Base-by-base conservation (phyloP, 2,329 filamentous ascomycete genomes). In the Gaeumannomyces tritici region DNA sequence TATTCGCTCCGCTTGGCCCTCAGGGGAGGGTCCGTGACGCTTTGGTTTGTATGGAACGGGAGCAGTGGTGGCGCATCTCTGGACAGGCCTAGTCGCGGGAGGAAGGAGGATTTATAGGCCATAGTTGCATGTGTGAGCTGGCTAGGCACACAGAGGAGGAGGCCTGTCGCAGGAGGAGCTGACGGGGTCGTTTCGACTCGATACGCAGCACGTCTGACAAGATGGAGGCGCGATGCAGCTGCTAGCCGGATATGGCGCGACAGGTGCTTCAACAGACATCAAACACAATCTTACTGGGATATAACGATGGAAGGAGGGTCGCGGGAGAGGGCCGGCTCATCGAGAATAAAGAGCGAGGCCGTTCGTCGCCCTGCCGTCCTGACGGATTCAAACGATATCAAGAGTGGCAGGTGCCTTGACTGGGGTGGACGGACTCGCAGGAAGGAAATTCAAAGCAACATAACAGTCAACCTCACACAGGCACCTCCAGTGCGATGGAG, bases 1-100 rank as follows among this genome's bases (percentile, higher is more conserved):
- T 74, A 74, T 55, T 73, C 73, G 71, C 70, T 73, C 15, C 66
- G 64, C 62, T 72, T 67, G 42, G 68, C 70, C 26, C 67, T 71
- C 7, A 72, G 64, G 15, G 69, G 62, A 4, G 66, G 65, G 29
- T 65, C 69, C 15, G 66, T 61, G 51, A 31, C 11, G 33, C 62
- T 62, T 13, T 18, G 24, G 21, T n/a, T 51, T 51, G 60, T 64
- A 60, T 73, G 67, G 54, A 72, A 63, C 9, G 72, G 71, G 13
- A 73, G 69, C 27, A 70, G 62, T 1, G 71, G 67, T 5, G 61
- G 61, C 51, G 69, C 67, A 33, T 61, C 57, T 59, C 68, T 67
- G 1, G 67, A 65, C 56, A 71, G 62, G 26, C 69, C 69, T 9
- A 74, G 64, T 26, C 71, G 71, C 8, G 71, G 69, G 21, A 74